phyloP scores from a whole-genome alignment of 805 yeast species.

The Saccharomyces kudriavzevii region DNA sequence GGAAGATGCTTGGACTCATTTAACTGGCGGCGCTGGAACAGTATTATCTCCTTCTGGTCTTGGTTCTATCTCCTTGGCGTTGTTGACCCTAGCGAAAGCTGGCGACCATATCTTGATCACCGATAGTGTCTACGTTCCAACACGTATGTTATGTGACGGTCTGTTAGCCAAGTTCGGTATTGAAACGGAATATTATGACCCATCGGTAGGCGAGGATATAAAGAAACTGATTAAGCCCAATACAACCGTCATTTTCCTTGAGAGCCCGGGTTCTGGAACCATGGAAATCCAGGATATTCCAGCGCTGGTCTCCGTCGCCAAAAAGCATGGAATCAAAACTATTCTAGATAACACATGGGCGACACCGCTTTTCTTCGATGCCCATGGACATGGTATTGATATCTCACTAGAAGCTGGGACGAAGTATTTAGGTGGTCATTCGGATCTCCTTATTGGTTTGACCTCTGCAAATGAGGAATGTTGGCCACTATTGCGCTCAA shows the following conservation, averaged over 20 bases:
- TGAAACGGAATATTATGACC: conserved; percentile 8
- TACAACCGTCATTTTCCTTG: conserved; percentile 7
- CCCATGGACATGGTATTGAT: conserved; percentile 9
- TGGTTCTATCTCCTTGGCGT: conserved; percentile 7
- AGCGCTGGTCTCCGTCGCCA: conserved; percentile 5
- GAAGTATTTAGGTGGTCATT: conserved; percentile 12
- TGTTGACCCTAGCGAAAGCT: conserved; percentile 6
- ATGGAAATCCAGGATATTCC: conserved; percentile 11
- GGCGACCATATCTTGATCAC: conserved; percentile 10
- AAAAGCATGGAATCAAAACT: conserved; percentile 7
- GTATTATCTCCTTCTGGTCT: conserved; percentile 11
- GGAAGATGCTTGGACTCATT: conserved; percentile 8
- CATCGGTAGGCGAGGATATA: conserved; percentile 6
- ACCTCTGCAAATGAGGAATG: conserved; percentile 4
- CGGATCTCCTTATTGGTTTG: conserved; percentile 10
- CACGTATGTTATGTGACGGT: conserved; percentile 4
- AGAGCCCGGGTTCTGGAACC: conserved; percentile 11
- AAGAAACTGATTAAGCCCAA: conserved; percentile 7
- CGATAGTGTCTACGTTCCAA: conserved; percentile 9
- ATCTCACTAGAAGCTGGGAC: conserved; percentile 11
- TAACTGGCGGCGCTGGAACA: conserved; percentile 12
- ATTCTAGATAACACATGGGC: conserved; percentile 13
- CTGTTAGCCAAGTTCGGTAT: conserved; percentile 5
- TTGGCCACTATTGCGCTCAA: conserved; percentile 6
- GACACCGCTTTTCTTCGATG: conserved; percentile 9